Percentiles rank a stretch among this genome's conserved stretches.
These are phyloP conservation scores for Kluyveromyces nonfermentans DNA, from an alignment of 805 yeast genomes.

Conservation along the genomic window DNA sequence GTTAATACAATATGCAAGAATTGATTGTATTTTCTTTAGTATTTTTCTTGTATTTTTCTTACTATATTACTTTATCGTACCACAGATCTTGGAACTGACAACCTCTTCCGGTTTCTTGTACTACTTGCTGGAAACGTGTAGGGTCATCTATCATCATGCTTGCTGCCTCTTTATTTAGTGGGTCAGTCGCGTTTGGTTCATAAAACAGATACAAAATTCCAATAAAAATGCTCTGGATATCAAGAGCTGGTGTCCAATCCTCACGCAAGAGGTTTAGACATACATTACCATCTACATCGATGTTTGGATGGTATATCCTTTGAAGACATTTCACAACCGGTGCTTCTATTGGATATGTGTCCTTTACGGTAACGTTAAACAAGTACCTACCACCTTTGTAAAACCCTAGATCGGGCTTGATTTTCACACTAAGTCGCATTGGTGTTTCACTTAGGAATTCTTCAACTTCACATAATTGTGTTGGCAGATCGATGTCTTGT, in stretches of 20 bases:
- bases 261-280: conserved; percentile 87
- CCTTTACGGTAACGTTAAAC: conserved; percentile 57
- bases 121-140: conserved; percentile 45
- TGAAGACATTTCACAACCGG: conserved; percentile 71
- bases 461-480: conserved; percentile 10
- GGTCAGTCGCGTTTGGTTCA: conserved; percentile 89
- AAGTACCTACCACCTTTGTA: conserved; percentile 31
- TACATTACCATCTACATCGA: conserved; percentile 81
- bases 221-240: conserved; percentile 67
- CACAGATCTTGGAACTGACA: conserved; percentile 43
- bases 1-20: neutral
- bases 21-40: no score
- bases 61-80: conserved; percentile 55
- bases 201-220: conserved; percentile 79
- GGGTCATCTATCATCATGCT: conserved; percentile 40
- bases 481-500: conserved; percentile 18
- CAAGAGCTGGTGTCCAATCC: conserved; percentile 93
- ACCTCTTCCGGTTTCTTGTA: conserved; percentile 63
- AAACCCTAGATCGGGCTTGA: conserved; percentile 24
- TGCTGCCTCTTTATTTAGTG: conserved; percentile 87
- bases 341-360: conserved; percentile 83
- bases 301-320: conserved; percentile 87
- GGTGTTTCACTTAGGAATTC: conserved; percentile 8
- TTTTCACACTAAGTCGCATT: conserved; percentile 9
- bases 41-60: no score